Evolutionary conservation across 257 asterid species (phyloP).

Genomic region (Orobanche coerulescens): DNA sequence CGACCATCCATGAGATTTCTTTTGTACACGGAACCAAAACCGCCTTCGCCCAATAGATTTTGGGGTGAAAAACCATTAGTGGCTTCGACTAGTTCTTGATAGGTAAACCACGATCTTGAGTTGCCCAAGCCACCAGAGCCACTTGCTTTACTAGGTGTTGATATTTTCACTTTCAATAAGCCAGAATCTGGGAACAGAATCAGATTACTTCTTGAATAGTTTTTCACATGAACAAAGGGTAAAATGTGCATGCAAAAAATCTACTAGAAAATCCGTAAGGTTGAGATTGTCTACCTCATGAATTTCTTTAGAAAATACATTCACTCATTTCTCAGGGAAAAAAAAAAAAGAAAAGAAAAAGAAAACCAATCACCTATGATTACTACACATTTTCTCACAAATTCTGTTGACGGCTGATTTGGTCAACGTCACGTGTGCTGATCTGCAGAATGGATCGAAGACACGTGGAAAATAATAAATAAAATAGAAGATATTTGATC

Average conservation of each 20-base stretch:
- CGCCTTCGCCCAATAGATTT: constrained; percentile 85
- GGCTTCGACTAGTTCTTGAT: constrained; percentile 63
- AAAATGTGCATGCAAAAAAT: neutral
- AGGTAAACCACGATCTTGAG: constrained; percentile 65
- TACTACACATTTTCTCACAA: no score
- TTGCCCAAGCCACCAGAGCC: constrained; percentile 63
- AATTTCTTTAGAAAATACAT: no score
- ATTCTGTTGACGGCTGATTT: no score
- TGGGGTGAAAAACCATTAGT: constrained; percentile 61
- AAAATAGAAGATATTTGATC: no score
- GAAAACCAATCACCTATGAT: no score
- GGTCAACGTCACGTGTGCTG: no score
- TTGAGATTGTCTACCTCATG: no score
- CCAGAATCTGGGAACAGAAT: constrained; percentile 46
- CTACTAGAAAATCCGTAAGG: no score
- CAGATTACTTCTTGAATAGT: constrained; percentile 13
- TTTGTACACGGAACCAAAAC: constrained; percentile 88
- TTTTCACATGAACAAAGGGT: neutral
- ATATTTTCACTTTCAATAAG: constrained; percentile 43
- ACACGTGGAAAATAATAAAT: no score
- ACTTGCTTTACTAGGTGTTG: constrained; percentile 32
- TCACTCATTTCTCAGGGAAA: no score
- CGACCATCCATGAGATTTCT: constrained; percentile 67
- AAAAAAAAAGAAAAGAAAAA: no score
- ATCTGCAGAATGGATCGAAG: no score